Base-by-base conservation (phyloP, 1,284 basidiomycete genomes). In the Tylopilus sp. region DNA sequence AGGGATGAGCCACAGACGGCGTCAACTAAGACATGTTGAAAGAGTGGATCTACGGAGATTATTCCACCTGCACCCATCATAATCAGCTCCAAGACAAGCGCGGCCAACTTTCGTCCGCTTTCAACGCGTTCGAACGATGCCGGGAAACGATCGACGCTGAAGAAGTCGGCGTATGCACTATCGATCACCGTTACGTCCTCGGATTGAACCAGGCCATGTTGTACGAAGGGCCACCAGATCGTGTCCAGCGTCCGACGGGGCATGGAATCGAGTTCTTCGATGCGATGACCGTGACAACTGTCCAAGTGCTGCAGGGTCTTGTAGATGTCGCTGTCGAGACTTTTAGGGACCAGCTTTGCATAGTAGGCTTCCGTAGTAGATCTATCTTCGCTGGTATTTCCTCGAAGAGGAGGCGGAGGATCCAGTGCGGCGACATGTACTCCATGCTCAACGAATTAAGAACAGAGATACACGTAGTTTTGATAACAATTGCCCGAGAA, bases 21-120 rank as follows among this genome's bases (percentile, higher is more conserved):
- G 71, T 98, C 95, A 57, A 98, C 84, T 66, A 99, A 81, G 51
- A 96, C 83, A 26, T 94, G 88, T 77, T 99, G 97, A 86, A 97
- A 99, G 44, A 99, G 89, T 1, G 97, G 97, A 74, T 99, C 97
- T 57, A 99, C 96, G 76, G 98, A 99, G 51, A 97, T 84, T 97
- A 99, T 99, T 0, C 97, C 97, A 0, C 95, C 97, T 0, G 97
- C 97, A 19, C 97, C 97, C 86, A 99, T 92, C 38, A 98, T 89
- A 19, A 98, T 86, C 0, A 97, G 97, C 77, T 99, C 97, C 47
- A 99, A 82, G 18, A 99, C 89, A 18, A 99, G 84, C 0, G 95
- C 94, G 10, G 88, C 92, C 12, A 92, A 77, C 29, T 81, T 84
- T 1, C 79, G 82, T 2, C 79, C 78, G 79, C 80, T n/a, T 84